Conservation (phyloP, 2,329 filamentous ascomycete species). For the Exophiala alcalophila region DNA sequence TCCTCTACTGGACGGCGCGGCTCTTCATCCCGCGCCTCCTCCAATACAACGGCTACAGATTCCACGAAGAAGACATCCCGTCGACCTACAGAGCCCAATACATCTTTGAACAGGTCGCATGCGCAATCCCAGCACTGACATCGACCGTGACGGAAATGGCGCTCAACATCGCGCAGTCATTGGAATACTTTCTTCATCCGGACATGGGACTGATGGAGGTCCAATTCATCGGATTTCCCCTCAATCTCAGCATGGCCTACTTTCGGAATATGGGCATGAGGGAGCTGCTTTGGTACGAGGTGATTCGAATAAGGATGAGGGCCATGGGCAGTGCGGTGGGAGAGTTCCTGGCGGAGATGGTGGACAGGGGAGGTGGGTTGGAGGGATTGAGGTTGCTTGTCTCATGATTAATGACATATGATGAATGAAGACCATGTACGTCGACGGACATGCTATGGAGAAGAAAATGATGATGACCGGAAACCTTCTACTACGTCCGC, state of each 20-base stretch:
- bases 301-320: not conserved
- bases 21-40: slow-evolving; percentile 2
- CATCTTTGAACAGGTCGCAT: too few species aligned
- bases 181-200: slow-evolving; percentile 12
- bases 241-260: slow-evolving; percentile 1
- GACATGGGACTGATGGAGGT: slow-evolving; percentile 1
- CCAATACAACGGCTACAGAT: not conserved
- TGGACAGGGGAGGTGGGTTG: not conserved
- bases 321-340: not conserved
- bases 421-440: too few species aligned
- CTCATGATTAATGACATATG: too few species aligned
- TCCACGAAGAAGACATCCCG: not conserved
- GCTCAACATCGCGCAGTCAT: slow-evolving; percentile 3
- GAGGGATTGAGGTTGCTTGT: not conserved
- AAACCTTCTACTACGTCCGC: too few species aligned
- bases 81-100: not conserved
- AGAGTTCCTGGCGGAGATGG: not conserved
- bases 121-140: not conserved
- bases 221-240: slow-evolving; percentile 3
- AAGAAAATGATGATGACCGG: too few species aligned
- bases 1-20: slow-evolving; percentile 9
- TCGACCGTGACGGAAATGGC: slow-evolving; percentile 3
- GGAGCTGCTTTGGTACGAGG: not conserved
- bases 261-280: not conserved
- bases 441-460: too few species aligned